Percentiles rank a stretch among this genome's conserved stretches.
Evolutionary conservation across 1,284 basidiomycete genomes (phyloP).

Genomic region (Apiotrichum laibachii): DNA sequence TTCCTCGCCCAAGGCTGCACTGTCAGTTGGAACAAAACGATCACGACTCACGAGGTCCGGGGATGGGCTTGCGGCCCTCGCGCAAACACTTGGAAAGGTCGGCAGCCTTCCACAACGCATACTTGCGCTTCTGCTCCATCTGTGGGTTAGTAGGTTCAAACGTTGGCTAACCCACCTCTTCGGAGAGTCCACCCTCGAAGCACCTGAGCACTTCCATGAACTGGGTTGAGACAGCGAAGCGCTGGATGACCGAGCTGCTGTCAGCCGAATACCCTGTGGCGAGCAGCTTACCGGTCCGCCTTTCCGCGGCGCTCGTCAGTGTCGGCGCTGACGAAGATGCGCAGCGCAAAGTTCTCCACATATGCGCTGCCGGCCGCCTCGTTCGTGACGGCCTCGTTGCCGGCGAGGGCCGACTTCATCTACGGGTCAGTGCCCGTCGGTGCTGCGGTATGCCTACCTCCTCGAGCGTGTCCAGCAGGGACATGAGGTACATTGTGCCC

Average conservation of each 20-base stretch:
- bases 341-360: slow-evolving; percentile 89
- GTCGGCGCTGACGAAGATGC: slow-evolving; percentile 84
- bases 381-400: slow-evolving; percentile 77
- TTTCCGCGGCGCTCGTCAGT: slow-evolving; percentile 68
- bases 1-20: slow-evolving; percentile 26
- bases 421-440: slow-evolving; percentile 25
- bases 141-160: slow-evolving; percentile 12
- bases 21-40: slow-evolving; percentile 3
- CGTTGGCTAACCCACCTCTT: slow-evolving; percentile 37
- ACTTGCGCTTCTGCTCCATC: slow-evolving; percentile 52
- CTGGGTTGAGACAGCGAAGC: slow-evolving; percentile 50
- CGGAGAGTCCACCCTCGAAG: slow-evolving; percentile 48
- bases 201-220: slow-evolving; percentile 51
- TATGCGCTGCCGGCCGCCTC: slow-evolving; percentile 81
- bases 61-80: slow-evolving; percentile 43
- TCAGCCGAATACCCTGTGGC: too few species aligned
- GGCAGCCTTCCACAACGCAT: slow-evolving; percentile 52
- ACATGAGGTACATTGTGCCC: slow-evolving; percentile 68
- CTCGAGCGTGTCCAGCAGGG: slow-evolving; percentile 76
- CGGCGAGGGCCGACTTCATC: slow-evolving; percentile 71
- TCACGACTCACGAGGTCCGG: slow-evolving; percentile 47
- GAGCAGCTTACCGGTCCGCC: slow-evolving; percentile 62
- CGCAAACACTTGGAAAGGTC: slow-evolving; percentile 48
- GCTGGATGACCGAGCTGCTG: slow-evolving; percentile 44
- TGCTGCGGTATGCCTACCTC: slow-evolving; percentile 47